These are phyloP conservation scores for Lecanicillium sp. DNA, from an alignment of 2,329 filamentous ascomycete genomes.

Conservation along the genomic window DNA sequence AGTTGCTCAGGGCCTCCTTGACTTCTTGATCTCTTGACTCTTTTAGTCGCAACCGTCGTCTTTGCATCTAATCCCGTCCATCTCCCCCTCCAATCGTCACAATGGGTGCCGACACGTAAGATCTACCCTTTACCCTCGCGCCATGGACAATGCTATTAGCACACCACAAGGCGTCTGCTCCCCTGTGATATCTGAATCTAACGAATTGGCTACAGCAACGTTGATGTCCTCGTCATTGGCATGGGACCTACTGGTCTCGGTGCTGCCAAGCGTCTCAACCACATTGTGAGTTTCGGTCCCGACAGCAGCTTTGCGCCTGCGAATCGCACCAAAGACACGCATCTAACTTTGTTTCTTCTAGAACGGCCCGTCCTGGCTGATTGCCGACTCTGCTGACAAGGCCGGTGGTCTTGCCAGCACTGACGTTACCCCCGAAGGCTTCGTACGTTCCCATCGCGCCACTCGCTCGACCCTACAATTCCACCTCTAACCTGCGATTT, in stretches of 20 bases:
- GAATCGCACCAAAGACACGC: not conserved
- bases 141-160: too few species aligned
- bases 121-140: conserved; percentile 10
- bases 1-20: conserved; percentile 1
- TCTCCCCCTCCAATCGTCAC: conserved; percentile 19
- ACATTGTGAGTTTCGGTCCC: conserved; percentile 62
- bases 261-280: conserved; percentile 93
- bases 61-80: not conserved
- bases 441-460: conserved; percentile 58
- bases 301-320: not conserved
- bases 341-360: conserved; percentile 30
- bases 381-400: conserved; percentile 84
- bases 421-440: conserved; percentile 90
- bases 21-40: conserved; percentile 10
- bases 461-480: conserved; percentile 3
- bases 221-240: conserved; percentile 89
- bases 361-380: conserved; percentile 92
- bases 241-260: conserved; percentile 87
- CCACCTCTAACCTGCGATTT: conserved; percentile 13
- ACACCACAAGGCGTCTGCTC: conserved; percentile 4
- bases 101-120: conserved; percentile 32
- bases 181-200: too few species aligned
- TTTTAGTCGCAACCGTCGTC: not conserved
- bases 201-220: conserved; percentile 46
- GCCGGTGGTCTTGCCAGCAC: conserved; percentile 94